Evolutionary conservation across 2,329 filamentous ascomycete species (phyloP).

Genomic region (Purpureocillium lavendulum): DNA sequence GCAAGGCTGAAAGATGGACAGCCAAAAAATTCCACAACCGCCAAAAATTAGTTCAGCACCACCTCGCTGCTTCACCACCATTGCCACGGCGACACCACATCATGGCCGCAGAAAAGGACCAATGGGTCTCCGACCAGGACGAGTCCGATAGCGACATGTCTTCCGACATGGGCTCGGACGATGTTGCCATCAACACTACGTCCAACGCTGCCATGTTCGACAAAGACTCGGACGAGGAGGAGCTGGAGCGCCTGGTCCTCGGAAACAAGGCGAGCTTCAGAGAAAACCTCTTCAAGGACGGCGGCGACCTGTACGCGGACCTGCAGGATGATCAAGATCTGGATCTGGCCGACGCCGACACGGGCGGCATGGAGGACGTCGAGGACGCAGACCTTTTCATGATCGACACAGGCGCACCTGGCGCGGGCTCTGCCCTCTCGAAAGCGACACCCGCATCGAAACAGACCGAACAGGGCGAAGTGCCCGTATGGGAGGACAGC

Average conservation of each 20-base stretch:
- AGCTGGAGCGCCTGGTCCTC: constrained; percentile 81
- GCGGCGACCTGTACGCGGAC: constrained; percentile 24
- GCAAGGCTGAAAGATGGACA: no score
- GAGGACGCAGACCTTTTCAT: constrained; percentile 82
- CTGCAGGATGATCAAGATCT: constrained; percentile 24
- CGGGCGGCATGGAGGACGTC: constrained; percentile 47
- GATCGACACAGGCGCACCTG: constrained; percentile 58
- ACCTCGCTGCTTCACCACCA: background rate
- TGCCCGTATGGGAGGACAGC: constrained; percentile 82
- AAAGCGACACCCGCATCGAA: constrained; percentile 15
- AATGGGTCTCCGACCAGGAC: constrained; percentile 16
- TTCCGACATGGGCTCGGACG: constrained; percentile 20
- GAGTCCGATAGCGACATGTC: constrained; percentile 19
- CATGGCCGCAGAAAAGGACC: constrained; percentile 23
- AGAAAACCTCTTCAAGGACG: constrained; percentile 53
- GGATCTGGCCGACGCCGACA: constrained; percentile 32
- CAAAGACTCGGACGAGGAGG: constrained; percentile 76
- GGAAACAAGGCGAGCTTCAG: constrained; percentile 80
- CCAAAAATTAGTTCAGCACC: constrained; percentile 12
- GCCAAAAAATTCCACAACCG: constrained; percentile 21
- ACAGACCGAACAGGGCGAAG: constrained; percentile 22
- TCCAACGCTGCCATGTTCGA: constrained; percentile 31
- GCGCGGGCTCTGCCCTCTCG: constrained; percentile 21
- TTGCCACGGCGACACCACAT: constrained; percentile 3
- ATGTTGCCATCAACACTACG: constrained; percentile 16